phyloP scores from a whole-genome alignment of 192 early-diverging fungal genomes.

The Coemansia sp. region DNA sequence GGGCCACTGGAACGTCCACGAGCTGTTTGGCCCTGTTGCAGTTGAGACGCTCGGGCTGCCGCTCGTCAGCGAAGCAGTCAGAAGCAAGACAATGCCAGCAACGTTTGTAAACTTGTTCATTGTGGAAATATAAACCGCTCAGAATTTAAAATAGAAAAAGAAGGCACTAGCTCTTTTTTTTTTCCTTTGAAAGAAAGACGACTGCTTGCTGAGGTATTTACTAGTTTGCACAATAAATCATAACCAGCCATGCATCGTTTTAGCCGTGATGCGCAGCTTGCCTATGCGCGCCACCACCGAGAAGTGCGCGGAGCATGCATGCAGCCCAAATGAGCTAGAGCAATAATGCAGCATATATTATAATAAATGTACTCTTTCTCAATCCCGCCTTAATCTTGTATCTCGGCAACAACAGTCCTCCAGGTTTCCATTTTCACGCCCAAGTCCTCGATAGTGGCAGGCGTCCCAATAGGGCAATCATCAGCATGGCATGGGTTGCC shows the following conservation, averaged over 20 bases:
- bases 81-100: not conserved
- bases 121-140: no score
- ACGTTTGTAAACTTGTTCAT: not conserved
- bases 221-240: no score
- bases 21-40: not conserved
- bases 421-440: conserved; percentile 58
- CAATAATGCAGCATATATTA: not conserved
- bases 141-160: no score
- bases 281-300: not conserved
- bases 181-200: no score
- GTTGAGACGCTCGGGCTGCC: not conserved
- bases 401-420: conserved; percentile 20
- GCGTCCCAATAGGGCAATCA: conserved; percentile 57
- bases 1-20: conserved; percentile 33
- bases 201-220: no score
- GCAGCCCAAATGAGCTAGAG: not conserved
- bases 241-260: not conserved
- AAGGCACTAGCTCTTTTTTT: no score
- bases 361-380: not conserved
- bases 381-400: not conserved
- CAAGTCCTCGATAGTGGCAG: conserved; percentile 85
- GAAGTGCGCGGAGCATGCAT: not conserved
- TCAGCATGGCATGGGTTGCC: conserved; percentile 2
- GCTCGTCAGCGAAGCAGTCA: not conserved
- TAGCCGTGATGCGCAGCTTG: not conserved